A percentile compares a stretch with the other conserved stretches of the same genome.
These are phyloP conservation scores for Colletotrichum sp. DNA, from an alignment of 2,329 filamentous ascomycete species.

Conservation along the genomic window DNA sequence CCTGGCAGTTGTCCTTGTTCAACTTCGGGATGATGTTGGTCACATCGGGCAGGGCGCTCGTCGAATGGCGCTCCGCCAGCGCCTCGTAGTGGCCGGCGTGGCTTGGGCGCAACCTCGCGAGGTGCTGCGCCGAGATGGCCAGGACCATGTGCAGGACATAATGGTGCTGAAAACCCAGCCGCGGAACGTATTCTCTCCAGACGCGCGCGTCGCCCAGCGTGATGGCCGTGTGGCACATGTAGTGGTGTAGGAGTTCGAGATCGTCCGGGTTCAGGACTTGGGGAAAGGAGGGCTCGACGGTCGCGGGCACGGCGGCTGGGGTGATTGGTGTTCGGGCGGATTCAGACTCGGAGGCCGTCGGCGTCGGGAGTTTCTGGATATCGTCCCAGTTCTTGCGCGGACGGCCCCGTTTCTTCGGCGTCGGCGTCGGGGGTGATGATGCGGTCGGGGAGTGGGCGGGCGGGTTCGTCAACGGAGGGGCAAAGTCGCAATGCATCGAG, in stretches of 20 bases:
- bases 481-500: slow-evolving; percentile 22
- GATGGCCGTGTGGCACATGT: slow-evolving; percentile 22
- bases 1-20: slow-evolving; percentile 22
- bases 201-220: slow-evolving; percentile 22
- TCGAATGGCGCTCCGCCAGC: slow-evolving; percentile 25
- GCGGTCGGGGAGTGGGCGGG: background rate
- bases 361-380: background rate
- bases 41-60: slow-evolving; percentile 20
- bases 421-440: background rate
- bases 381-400: slow-evolving; percentile 20
- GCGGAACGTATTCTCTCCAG: slow-evolving; percentile 24
- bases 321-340: background rate
- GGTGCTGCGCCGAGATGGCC: slow-evolving; percentile 26
- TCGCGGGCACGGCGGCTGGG: background rate
- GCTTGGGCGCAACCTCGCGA: slow-evolving; percentile 13
- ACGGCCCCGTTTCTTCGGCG: slow-evolving; percentile 15
- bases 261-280: slow-evolving; percentile 22
- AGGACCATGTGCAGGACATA: slow-evolving; percentile 28
- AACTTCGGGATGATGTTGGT: slow-evolving; percentile 24
- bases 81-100: slow-evolving; percentile 2
- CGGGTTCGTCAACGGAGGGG: background rate
- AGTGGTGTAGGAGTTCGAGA: slow-evolving; percentile 30
- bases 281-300: background rate
- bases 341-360: background rate
- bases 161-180: slow-evolving; percentile 27